Conservation (phyloP, 371 early-diverging fungal genomes). For the Syncephalastrum racemosum region DNA sequence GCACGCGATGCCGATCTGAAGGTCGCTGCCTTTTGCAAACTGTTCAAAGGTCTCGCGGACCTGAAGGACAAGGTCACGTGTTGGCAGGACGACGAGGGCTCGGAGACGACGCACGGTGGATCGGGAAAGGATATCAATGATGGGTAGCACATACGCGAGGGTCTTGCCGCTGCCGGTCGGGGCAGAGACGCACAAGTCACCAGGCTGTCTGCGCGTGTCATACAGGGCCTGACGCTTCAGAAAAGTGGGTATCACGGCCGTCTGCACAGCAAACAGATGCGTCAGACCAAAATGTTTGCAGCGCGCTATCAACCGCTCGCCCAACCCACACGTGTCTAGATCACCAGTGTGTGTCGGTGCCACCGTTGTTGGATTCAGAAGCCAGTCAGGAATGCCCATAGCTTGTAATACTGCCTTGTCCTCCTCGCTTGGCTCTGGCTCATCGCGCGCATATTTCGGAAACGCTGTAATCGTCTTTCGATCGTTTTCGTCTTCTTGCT, state of each 20-base stretch:
- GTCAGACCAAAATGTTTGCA: constrained; percentile 65
- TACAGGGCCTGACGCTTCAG: constrained; percentile 55
- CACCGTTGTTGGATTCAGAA: constrained; percentile 76
- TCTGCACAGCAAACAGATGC: constrained; percentile 90
- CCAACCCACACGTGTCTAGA: constrained; percentile 57
- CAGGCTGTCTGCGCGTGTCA: constrained; percentile 53
- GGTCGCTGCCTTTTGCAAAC: constrained; percentile 70
- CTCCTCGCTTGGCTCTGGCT: constrained; percentile 35
- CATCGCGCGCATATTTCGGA: constrained; percentile 31
- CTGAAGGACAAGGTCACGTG: constrained; percentile 86
- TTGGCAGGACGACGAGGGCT: constrained; percentile 89
- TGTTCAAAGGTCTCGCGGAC: constrained; percentile 83
- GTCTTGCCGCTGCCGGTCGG: constrained; percentile 98
- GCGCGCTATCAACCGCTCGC: constrained; percentile 56
- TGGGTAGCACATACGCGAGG: constrained; percentile 94
- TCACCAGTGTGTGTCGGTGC: constrained; percentile 56
- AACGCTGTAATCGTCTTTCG: constrained; percentile 32
- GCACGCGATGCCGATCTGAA: constrained; percentile 69
- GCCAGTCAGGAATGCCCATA: constrained; percentile 87
- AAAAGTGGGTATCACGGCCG: constrained; percentile 83
- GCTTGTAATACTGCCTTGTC: constrained; percentile 30
- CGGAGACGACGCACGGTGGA: constrained; percentile 76
- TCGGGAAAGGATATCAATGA: constrained; percentile 75
- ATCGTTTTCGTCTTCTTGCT: not conserved
- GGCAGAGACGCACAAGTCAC: constrained; percentile 91